Evolutionary conservation across 1,284 basidiomycete genomes (phyloP).

Genomic region (Trichosporon sp.): DNA sequence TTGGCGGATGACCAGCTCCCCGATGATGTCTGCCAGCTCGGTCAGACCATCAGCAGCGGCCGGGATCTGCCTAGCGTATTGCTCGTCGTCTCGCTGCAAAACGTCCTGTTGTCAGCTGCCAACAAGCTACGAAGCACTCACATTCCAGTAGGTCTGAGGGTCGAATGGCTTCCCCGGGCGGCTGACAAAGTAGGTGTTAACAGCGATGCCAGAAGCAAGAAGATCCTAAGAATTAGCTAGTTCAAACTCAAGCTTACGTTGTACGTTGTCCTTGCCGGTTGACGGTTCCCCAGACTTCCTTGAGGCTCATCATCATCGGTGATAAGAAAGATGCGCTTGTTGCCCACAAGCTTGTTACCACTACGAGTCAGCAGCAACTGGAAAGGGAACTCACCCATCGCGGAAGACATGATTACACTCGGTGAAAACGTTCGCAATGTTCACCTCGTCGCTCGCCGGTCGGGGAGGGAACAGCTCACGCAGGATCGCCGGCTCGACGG

Average conservation of each 20-base stretch:
- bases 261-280: slow-evolving; percentile 34
- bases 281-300: slow-evolving; percentile 30
- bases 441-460: slow-evolving; percentile 35
- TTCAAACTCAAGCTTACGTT: slow-evolving; percentile 2
- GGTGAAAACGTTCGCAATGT: slow-evolving; percentile 75
- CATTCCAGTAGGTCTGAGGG: slow-evolving; percentile 75
- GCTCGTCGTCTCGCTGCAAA: neutral
- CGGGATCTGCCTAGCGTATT: slow-evolving; percentile 38
- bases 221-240: slow-evolving; percentile 73
- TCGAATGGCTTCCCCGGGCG: slow-evolving; percentile 66
- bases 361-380: slow-evolving; percentile 49
- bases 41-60: slow-evolving; percentile 62
- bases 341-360: slow-evolving; percentile 65
- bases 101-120: neutral
- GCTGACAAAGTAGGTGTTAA: slow-evolving; percentile 91
- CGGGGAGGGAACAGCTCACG: slow-evolving; percentile 37
- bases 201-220: slow-evolving; percentile 68
- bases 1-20: slow-evolving; percentile 73
- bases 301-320: slow-evolving; percentile 78
- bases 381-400: slow-evolving; percentile 60
- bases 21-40: slow-evolving; percentile 51
- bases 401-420: slow-evolving; percentile 82
- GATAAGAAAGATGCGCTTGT: slow-evolving; percentile 85
- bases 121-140: slow-evolving; percentile 48
- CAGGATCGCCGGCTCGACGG: slow-evolving; percentile 36